Percentiles rank a stretch among this genome's conserved stretches.
Evolutionary conservation across 176 grass and related monocot species (phyloP).

Genomic region (Triticum turgidum): DNA sequence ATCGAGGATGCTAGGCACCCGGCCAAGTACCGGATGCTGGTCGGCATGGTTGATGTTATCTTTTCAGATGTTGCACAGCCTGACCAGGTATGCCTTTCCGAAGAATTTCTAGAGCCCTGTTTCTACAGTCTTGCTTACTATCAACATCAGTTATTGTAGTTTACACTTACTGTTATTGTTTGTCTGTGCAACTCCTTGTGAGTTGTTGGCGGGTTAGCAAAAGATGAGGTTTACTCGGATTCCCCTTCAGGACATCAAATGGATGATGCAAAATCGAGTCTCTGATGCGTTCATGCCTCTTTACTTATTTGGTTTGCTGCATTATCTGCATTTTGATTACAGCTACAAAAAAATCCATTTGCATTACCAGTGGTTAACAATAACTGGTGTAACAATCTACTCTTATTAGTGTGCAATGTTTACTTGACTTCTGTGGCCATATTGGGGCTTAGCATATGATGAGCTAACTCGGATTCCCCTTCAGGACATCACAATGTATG

Average conservation of each 20-base stretch:
- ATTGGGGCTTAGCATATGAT: constrained; percentile 48
- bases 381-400: background rate
- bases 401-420: background rate
- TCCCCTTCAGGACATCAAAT: constrained; percentile 97
- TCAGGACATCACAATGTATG: constrained; percentile 89
- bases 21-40: constrained; percentile 80
- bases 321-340: background rate
- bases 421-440: background rate
- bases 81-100: constrained; percentile 57
- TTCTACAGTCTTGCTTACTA: background rate
- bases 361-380: background rate
- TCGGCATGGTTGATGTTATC: constrained; percentile 97
- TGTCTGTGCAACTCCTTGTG: background rate
- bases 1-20: constrained; percentile 96
- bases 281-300: constrained; percentile 59
- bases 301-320: background rate
- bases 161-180: background rate
- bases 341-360: background rate
- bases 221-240: constrained; percentile 92
- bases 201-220: constrained; percentile 34
- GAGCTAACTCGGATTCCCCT: constrained; percentile 95
- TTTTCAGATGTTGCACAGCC: constrained; percentile 99
- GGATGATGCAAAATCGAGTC: constrained; percentile 89
- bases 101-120: background rate
- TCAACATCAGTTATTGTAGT: background rate